phyloP scores from a whole-genome alignment of 176 grass and related monocot genomes.

The Pharus latifolius region DNA sequence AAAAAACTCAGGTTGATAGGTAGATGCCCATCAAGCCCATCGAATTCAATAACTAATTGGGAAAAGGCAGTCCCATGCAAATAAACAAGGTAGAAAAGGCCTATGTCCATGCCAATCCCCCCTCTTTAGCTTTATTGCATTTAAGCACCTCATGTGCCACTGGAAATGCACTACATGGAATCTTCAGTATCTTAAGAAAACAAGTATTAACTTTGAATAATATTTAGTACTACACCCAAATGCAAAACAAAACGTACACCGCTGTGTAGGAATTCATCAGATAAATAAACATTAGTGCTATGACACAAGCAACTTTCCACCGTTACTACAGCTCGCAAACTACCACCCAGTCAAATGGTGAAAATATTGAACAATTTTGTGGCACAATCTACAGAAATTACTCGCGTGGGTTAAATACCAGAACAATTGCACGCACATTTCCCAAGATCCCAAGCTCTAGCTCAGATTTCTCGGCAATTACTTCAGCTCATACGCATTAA shows the following conservation, averaged over 20 bases:
- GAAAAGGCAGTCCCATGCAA: not conserved
- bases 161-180: not conserved
- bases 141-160: not conserved
- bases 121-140: not conserved
- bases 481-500: not conserved
- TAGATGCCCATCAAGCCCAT: not conserved
- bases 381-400: not conserved
- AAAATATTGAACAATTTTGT: not conserved
- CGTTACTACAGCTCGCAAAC: not conserved
- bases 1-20: not conserved
- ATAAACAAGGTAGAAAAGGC: not conserved
- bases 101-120: not conserved
- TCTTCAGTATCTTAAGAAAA: not conserved
- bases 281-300: too few relatives aligned
- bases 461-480: not conserved
- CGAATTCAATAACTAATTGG: not conserved
- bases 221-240: conserved; percentile 6
- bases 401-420: not conserved
- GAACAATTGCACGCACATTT: conserved; percentile 3
- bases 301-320: too few relatives aligned
- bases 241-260: not conserved
- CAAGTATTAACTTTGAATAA: not conserved
- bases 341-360: not conserved
- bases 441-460: not conserved
- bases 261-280: too few relatives aligned